Evolutionary conservation across 2,329 filamentous ascomycete species (phyloP).

Genomic region (Pyrenophora teres): DNA sequence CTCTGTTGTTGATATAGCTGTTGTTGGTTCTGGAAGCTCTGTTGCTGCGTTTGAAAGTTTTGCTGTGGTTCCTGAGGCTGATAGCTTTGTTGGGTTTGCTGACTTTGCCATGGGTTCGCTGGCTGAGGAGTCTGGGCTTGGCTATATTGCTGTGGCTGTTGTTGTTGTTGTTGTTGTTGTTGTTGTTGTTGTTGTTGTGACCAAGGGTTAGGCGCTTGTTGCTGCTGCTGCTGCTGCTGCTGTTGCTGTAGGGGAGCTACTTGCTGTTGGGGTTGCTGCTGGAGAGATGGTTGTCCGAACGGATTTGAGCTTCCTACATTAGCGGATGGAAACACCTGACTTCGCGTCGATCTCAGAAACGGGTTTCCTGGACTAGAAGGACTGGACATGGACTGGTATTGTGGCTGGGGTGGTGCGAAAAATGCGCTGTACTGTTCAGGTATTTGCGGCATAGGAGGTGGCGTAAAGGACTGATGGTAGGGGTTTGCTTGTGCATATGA

Average conservation of each 20-base stretch:
- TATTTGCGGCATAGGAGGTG: conserved; percentile 50
- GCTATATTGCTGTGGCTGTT: conserved; percentile 16
- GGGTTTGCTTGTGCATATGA: conserved; percentile 48
- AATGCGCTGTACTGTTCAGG: conserved; percentile 46
- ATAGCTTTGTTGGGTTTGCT: conserved; percentile 30
- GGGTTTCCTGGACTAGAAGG: conserved; percentile 48
- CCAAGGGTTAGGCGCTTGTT: conserved; percentile 33
- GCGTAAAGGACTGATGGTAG: conserved; percentile 49
- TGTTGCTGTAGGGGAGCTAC: conserved; percentile 15
- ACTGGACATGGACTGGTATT: conserved; percentile 48
- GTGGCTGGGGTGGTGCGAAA: conserved; percentile 36
- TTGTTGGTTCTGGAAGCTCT: conserved; percentile 25
- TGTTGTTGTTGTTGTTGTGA: conserved; percentile 27
- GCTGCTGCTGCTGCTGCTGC: conserved; percentile 18
- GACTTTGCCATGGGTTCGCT: conserved; percentile 33
- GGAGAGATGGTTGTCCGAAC: conserved; percentile 40
- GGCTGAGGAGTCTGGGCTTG: conserved; percentile 19
- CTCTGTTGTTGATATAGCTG: conserved; percentile 30
- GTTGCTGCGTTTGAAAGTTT: conserved; percentile 21
- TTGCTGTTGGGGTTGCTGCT: conserved; percentile 30
- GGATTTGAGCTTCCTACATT: conserved; percentile 42
- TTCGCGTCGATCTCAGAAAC: conserved; percentile 51
- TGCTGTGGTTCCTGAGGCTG: conserved; percentile 25
- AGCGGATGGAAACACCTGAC: conserved; percentile 49
- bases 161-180: conserved; percentile 26